Evolutionary conservation across 371 early-diverging fungal genomes (phyloP), one percentile per base, ranked within the genome.

Genomic region (Quaeritorhiza haematococci): DNA sequence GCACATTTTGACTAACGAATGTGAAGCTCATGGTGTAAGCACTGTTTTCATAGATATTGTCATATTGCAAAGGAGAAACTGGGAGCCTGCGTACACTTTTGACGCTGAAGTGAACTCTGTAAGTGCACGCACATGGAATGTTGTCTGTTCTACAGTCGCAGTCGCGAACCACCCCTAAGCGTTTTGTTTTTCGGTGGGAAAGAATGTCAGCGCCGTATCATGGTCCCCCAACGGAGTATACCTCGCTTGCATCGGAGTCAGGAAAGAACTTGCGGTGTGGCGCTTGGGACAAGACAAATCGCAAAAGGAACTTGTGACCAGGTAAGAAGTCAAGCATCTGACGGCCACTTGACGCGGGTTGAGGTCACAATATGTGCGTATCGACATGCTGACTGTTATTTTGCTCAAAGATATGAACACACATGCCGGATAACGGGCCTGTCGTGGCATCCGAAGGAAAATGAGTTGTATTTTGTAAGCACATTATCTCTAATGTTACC

Each of bases 211-310:
- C n/a, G n/a, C n/a, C 3, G 21, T 84, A 10, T 63, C 73, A 17
- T 88, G 82, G 84, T 84, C 85, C 5, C 75, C 80, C 6, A 82
- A 82, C 38, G 86, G 88, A 0, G 46, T 64, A 3, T 80, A 79
- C 44, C 42, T 88, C 6, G 79, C 75, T 0, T 63, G 79, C 4
- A 61, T 63, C 28, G 62, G 69, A n/a, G 49, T 43, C 5, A 74
- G 78, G 45, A 65, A 62, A 5, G 62, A 69, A 29, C 19, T 85
- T 3, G 66, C 68, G 23, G 62, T 88, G 24, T 88, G 86, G 86
- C 66, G 75, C 13, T 61, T 66, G 1, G 54, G 58, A 3, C 30
- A 41, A 17, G 52, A 57, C 8, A 58, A 51, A 44, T n/a, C n/a
- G n/a, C n/a, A n/a, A n/a, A 63, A 45, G 34, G 30, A n/a, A 1